A percentile compares a stretch with the other conserved stretches of the same genome.
Conservation (phyloP, 495 filamentous ascomycete genomes). For the Podospora didyma region DNA sequence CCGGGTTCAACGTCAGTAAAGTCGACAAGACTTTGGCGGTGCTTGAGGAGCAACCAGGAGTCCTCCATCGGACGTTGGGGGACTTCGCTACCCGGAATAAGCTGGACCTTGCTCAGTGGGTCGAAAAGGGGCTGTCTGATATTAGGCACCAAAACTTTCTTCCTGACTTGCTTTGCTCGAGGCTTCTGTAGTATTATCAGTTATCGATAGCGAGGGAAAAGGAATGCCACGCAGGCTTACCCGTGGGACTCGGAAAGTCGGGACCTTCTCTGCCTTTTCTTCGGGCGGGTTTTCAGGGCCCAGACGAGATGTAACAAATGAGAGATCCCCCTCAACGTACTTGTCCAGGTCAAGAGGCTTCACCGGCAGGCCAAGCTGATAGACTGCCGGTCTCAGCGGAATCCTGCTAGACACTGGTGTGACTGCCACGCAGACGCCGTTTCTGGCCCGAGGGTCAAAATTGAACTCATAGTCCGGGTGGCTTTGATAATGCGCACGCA, state of each 20-base stretch:
- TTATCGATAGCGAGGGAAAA: neutral
- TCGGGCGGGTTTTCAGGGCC: slow-evolving; percentile 34
- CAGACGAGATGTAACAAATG: slow-evolving; percentile 36
- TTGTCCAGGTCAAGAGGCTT: slow-evolving; percentile 35
- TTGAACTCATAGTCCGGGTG: slow-evolving; percentile 44
- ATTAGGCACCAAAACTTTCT: slow-evolving; percentile 39
- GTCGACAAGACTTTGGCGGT: slow-evolving; percentile 47
- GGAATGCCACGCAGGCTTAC: neutral
- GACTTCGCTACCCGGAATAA: slow-evolving; percentile 42
- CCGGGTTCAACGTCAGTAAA: slow-evolving; percentile 44
- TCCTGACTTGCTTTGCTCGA: slow-evolving; percentile 5
- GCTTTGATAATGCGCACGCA: slow-evolving; percentile 40
- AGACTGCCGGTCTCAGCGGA: slow-evolving; percentile 24
- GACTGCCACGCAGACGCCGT: slow-evolving; percentile 19
- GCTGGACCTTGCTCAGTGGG: slow-evolving; percentile 42
- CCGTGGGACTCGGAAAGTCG: neutral
- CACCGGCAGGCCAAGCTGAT: slow-evolving; percentile 34
- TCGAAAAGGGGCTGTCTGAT: slow-evolving; percentile 49
- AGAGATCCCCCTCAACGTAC: slow-evolving; percentile 38
- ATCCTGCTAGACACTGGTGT: slow-evolving; percentile 10
- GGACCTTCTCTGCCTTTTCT: slow-evolving; percentile 13
- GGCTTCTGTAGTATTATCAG: slow-evolving; percentile 10
- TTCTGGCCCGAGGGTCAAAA: slow-evolving; percentile 26
- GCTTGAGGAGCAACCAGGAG: slow-evolving; percentile 49
- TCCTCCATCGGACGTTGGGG: slow-evolving; percentile 40